phyloP scores from a whole-genome alignment of 768 basidiomycete genomes.

The Pleurotus cornucopiae region DNA sequence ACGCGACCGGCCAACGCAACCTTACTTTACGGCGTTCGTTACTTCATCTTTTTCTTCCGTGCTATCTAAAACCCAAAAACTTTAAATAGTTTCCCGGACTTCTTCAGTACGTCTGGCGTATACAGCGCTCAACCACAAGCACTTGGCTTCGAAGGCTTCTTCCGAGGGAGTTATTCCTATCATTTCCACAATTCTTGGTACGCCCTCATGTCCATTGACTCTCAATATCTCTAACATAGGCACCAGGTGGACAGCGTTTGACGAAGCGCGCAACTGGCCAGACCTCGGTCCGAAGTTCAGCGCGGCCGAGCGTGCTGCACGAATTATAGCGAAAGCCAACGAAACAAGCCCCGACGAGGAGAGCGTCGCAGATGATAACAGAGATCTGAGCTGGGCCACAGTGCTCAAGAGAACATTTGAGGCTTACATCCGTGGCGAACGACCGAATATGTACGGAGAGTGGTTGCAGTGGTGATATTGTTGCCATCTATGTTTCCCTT shows the following conservation, averaged over 20 bases:
- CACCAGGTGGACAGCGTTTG: slow-evolving; percentile 92
- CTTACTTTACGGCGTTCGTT: slow-evolving; percentile 81
- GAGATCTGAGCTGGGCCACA: slow-evolving; percentile 88
- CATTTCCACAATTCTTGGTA: slow-evolving; percentile 96
- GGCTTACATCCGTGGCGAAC: slow-evolving; percentile 84
- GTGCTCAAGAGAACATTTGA: slow-evolving; percentile 96
- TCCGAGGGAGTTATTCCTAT: slow-evolving; percentile 92
- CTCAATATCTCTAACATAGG: slow-evolving; percentile 4
- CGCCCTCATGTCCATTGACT: slow-evolving; percentile 16
- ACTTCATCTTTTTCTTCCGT: not conserved
- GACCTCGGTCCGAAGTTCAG: slow-evolving; percentile 82
- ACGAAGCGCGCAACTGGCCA: slow-evolving; percentile 90
- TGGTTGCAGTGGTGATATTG: slow-evolving; percentile 48
- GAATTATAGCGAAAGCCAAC: slow-evolving; percentile 28
- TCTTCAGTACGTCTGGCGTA: slow-evolving; percentile 76
- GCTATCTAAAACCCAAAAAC: not conserved
- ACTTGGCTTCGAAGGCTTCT: slow-evolving; percentile 93
- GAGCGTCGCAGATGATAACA: slow-evolving; percentile 59
- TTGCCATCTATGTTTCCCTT: not conserved
- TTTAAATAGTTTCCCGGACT: slow-evolving; percentile 69
- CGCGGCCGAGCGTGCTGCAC: slow-evolving; percentile 65
- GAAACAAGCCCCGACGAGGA: slow-evolving; percentile 20
- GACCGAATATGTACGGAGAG: slow-evolving; percentile 95
- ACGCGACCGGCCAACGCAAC: slow-evolving; percentile 88
- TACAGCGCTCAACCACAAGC: slow-evolving; percentile 81